Evolutionary conservation across 2,329 filamentous ascomycete species (phyloP).

Genomic region (Alternaria burnsii): DNA sequence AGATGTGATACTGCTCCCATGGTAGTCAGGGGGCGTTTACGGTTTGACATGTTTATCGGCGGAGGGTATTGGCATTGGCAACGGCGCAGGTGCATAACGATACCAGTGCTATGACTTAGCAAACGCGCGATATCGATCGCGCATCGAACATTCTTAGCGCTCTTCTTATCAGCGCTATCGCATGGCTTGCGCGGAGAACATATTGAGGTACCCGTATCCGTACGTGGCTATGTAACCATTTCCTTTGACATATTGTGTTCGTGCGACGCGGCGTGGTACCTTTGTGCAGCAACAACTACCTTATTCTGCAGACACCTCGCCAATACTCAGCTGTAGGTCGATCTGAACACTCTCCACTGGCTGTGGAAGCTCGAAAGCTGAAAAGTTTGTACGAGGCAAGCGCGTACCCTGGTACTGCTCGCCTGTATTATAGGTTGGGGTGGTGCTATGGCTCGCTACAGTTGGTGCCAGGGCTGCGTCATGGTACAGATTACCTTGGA

Average conservation of each 20-base stretch:
- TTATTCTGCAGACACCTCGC: background rate
- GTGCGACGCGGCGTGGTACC: background rate
- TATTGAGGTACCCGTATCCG: constrained; percentile 6
- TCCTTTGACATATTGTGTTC: constrained; percentile 1
- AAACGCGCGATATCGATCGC: background rate
- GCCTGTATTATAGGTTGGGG: background rate
- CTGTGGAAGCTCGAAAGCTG: background rate
- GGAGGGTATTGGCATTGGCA: background rate
- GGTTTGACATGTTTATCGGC: background rate
- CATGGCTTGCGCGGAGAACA: background rate
- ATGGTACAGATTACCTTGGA: background rate
- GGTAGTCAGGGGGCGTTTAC: background rate
- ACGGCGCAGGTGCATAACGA: background rate
- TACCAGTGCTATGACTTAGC: background rate
- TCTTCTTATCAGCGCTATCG: background rate
- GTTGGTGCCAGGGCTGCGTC: background rate
- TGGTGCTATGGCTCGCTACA: background rate
- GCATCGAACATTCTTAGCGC: background rate
- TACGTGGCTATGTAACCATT: constrained; percentile 1
- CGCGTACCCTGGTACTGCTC: background rate
- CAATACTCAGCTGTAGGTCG: no score
- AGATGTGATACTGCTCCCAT: background rate
- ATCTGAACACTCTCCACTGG: background rate
- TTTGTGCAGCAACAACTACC: background rate
- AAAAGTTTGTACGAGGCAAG: background rate